Conservation (phyloP, 257 asterid species). For the Ligustrum vulgare region DNA sequence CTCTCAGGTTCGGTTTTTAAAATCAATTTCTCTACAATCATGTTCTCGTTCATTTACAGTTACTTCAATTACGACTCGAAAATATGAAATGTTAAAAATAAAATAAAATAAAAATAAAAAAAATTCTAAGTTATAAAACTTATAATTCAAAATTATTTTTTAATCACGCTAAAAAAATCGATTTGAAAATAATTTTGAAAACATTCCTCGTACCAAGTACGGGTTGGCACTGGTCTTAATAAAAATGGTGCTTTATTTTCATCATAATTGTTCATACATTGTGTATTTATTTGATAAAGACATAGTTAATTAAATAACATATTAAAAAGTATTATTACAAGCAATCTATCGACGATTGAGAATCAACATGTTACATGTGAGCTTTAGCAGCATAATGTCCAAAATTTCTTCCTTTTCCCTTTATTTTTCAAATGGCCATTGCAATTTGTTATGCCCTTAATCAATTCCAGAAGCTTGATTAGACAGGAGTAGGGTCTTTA, state of each 20-base stretch:
- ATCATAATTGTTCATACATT: conserved; percentile 24
- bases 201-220: too few species aligned
- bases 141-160: too few species aligned
- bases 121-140: too few species aligned
- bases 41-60: too few species aligned
- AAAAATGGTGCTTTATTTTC: conserved; percentile 23
- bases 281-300: conserved; percentile 32
- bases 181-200: too few species aligned
- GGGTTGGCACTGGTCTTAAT: too few species aligned
- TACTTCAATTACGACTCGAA: too few species aligned
- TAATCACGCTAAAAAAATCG: too few species aligned
- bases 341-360: conserved; percentile 15
- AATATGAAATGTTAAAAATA: too few species aligned
- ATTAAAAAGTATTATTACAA: conserved; percentile 3
- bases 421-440: conserved; percentile 12
- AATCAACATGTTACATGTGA: background rate
- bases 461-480: conserved; percentile 34
- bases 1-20: too few species aligned
- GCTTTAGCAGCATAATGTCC: conserved; percentile 29
- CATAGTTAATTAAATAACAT: background rate
- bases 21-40: too few species aligned
- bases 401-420: conserved; percentile 16
- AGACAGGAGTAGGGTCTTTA: conserved; percentile 48
- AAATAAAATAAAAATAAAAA: too few species aligned
- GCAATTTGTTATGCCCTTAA: conserved; percentile 13